Conservation (phyloP, 192 early-diverging fungal species). For the Coemansia sp. region DNA sequence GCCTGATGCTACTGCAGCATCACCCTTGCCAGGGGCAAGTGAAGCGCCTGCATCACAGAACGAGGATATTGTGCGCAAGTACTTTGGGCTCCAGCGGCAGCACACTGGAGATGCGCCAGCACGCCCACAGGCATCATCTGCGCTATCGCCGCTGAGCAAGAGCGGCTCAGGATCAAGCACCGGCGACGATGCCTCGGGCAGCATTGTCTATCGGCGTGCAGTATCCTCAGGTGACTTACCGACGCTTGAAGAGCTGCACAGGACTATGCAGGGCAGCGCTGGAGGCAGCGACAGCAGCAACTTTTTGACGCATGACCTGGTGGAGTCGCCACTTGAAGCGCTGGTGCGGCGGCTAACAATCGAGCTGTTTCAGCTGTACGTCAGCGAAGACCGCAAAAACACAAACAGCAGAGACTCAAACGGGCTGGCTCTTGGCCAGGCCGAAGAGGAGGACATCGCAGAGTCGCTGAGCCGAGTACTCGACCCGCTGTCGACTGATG, state of each 20-base stretch:
- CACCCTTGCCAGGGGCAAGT: conserved; percentile 4
- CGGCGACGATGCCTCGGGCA: conserved; percentile 11
- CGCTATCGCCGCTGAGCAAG: conserved; percentile 9
- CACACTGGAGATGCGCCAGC: neutral
- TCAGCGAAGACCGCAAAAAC: conserved; percentile 52
- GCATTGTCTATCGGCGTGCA: conserved; percentile 48
- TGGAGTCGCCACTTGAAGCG: conserved; percentile 55
- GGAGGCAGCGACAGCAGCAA: conserved; percentile 7
- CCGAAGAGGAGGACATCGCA: conserved; percentile 27
- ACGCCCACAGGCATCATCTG: neutral
- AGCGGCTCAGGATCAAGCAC: conserved; percentile 6
- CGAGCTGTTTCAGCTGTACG: conserved; percentile 56
- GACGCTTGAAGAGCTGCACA: conserved; percentile 31
- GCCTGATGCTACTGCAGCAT: conserved; percentile 13
- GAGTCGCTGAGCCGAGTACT: conserved; percentile 24
- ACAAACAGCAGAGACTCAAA: neutral
- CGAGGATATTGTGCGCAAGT: conserved; percentile 56
- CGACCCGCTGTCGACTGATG: conserved; percentile 15
- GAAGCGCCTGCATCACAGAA: conserved; percentile 19
- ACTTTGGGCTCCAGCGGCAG: conserved; percentile 43
- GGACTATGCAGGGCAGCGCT: conserved; percentile 1
- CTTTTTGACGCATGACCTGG: conserved; percentile 50
- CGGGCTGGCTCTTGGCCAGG: neutral
- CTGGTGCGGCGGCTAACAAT: conserved; percentile 52
- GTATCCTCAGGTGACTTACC: conserved; percentile 55